Evolutionary conservation across 176 grass and related monocot genomes (phyloP), one percentile per base, ranked within the genome.

Genomic region (Oropetium thomaeum): DNA sequence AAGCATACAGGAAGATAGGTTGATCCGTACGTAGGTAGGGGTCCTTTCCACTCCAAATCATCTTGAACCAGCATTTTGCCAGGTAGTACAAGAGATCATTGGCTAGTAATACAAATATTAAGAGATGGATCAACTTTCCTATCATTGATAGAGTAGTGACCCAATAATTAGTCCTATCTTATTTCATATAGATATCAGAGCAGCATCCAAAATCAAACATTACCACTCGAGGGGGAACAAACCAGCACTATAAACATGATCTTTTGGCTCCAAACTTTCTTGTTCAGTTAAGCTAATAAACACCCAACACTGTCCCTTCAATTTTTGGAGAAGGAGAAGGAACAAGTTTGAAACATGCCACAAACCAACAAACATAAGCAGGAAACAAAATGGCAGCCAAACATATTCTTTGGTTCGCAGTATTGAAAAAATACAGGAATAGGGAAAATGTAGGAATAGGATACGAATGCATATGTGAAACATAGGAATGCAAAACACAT

Each of bases 141-240:
- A 28, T 12, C 14, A 58, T 40, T 0, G 28, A 10, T 10, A 16
- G 5, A 38, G 20, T 71, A 25, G 16, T 20, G 15, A n/a, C 69
- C 48, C 69, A 54, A 39, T 0, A 5, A 6, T 8, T 11, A 59
- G 57, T 58, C 37, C 25, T 30, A 74, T 58, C 37, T 15, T 30
- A 74, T 30, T 43, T n/a, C 0, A 74, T 25, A 55, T 55, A 55
- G 23, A 57, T 25, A 57, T 52, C 49, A 57, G 25, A 43, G 58
- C 37, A 42, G 16, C 37, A 43, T 43, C 4, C 16, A 20, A 58
- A 74, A 13, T 43, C 5, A 27, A 41, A 58, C 41, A 0, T 73
- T 40, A 38, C 3, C 38, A 58, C 15, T 93, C 86, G 2, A 88
- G 78, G 29, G 86, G 86, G 25, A 93, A 89, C n/a, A 83, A 30